Evolutionary conservation across 2,329 filamentous ascomycete genomes (phyloP).

Genomic region (Drechslerella stenobrocha): DNA sequence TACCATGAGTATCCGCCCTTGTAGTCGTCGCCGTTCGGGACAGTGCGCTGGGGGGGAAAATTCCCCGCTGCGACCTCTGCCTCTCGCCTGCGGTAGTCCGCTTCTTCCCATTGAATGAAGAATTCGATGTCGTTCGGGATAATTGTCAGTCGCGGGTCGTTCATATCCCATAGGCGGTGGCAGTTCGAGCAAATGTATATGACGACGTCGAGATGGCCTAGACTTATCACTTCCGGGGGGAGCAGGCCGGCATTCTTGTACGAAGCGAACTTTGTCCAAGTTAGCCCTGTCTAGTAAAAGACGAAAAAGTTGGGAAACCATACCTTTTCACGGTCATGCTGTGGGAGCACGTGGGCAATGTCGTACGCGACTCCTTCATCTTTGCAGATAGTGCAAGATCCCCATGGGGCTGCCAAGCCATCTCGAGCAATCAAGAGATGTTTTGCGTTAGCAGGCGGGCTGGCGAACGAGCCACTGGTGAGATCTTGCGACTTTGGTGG

Average conservation of each 20-base stretch:
- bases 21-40: neutral
- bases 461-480: too few relatives aligned
- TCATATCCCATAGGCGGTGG: neutral
- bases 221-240: neutral
- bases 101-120: constrained; percentile 1
- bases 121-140: neutral
- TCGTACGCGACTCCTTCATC: neutral
- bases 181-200: neutral
- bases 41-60: neutral
- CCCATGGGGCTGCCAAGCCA: neutral
- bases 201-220: neutral
- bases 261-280: neutral
- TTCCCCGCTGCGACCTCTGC: neutral
- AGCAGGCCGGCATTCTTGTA: neutral
- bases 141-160: neutral
- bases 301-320: neutral
- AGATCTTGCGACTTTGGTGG: too few relatives aligned
- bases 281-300: neutral
- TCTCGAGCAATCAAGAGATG: neutral
- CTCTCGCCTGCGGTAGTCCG: neutral
- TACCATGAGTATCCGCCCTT: neutral
- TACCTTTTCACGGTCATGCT: neutral
- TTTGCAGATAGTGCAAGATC: constrained; percentile 1
- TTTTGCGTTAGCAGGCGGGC: too few relatives aligned
- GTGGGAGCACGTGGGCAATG: neutral